Evolutionary conservation across 371 early-diverging fungal species (phyloP), one percentile per base, ranked within the genome.

Genomic region (Mortierella sp.): DNA sequence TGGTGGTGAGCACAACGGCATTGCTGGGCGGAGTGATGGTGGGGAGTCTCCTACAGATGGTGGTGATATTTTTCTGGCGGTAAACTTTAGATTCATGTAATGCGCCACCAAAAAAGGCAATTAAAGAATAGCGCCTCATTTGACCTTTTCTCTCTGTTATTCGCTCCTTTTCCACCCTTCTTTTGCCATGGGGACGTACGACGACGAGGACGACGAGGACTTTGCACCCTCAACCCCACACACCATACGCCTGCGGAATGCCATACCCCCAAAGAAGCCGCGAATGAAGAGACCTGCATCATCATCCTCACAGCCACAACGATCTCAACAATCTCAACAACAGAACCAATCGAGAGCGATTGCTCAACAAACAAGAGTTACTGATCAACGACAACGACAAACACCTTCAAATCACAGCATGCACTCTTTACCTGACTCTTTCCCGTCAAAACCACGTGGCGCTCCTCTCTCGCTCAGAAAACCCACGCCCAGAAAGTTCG

Each of bases 21-120:
- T 60, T 75, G 11, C 32, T 75, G 8, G 60, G 76, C 7, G 63
- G 60, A 37, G 76, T 75, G 27, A 75, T 75, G 56, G 34, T 75
- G 4, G 76, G 76, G 3, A 75, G 76, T 47, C 34, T 75, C 0
- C 11, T 75, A 0, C 76, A 75, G 43, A 64, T 75, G 69, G 32
- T 64, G 21, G 60, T 47, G 5, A 48, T 27, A 23, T 49, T 70
- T 49, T 14, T 70, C 14, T 42, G 32, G 46, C 23, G 42, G 21
- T 56, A 56, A 54, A 51, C 15, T 43, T 17, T 17, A 9, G 15
- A 43, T n/a, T 43, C 17, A 6, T 17, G 17, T n/a, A 43, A n/a
- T 43, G n/a, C 4, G 37, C 11, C 37, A 34, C 7, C 14, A 34
- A 34, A 34, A 34, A 34, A 34, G 4, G 34, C 7, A 4, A 34